These are phyloP conservation scores for Chloranthus sessilifolius DNA, from an alignment of 164 flowering plant genomes.

Conservation along the genomic window DNA sequence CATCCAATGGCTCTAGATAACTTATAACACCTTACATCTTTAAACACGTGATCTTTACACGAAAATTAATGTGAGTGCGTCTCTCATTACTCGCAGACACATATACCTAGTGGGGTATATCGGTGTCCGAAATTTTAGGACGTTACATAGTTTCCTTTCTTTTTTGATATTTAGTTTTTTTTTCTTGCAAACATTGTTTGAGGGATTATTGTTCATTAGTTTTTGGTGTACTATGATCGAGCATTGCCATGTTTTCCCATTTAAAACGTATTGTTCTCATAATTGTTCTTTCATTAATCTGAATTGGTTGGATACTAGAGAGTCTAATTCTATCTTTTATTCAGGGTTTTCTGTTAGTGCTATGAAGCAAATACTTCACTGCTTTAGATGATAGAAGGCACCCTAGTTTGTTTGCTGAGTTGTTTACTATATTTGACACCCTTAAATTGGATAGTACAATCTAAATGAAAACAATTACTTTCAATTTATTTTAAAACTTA, in stretches of 20 bases:
- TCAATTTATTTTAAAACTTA: constrained; percentile 1
- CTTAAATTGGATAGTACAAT: constrained; percentile 19
- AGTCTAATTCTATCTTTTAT: constrained; percentile 72
- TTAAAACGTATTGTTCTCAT: not conserved
- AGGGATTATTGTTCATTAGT: not conserved
- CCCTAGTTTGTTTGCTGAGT: constrained; percentile 72
- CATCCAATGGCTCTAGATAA: no score
- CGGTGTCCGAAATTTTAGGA: no score
- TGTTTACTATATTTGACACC: constrained; percentile 29
- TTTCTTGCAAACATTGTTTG: not conserved
- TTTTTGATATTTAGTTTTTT: constrained; percentile 1
- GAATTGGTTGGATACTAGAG: constrained; percentile 33
- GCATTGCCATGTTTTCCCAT: not conserved
- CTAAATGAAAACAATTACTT: constrained; percentile 1
- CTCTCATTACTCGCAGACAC: no score
- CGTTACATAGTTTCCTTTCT: no score
- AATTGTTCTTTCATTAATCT: constrained; percentile 5
- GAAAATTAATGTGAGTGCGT: no score
- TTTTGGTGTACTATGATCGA: constrained; percentile 3
- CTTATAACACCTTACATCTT: no score
- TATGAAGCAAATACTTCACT: constrained; percentile 56
- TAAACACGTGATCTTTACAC: no score
- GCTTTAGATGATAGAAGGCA: constrained; percentile 83
- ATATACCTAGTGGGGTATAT: no score
- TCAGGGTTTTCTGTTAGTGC: constrained; percentile 62